Percentiles rank a stretch among this genome's conserved stretches.
phyloP scores from a whole-genome alignment of 805 yeast species.

The Lipomyces chichibuensis region DNA sequence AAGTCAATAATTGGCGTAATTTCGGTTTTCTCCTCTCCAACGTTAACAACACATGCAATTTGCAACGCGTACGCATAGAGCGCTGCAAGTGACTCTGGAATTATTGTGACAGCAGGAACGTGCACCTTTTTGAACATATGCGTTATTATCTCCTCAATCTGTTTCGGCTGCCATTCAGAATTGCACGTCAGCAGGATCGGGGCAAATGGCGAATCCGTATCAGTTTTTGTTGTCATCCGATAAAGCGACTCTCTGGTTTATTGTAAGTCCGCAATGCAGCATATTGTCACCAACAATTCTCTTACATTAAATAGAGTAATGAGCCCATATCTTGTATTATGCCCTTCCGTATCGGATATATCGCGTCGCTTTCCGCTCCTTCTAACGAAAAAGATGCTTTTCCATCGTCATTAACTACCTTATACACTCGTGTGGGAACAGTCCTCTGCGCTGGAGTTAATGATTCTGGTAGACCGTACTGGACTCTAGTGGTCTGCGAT shows the following conservation, averaged over 20 bases:
- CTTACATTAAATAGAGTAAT: conserved; percentile 61
- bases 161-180: conserved; percentile 66
- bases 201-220: conserved; percentile 47
- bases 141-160: conserved; percentile 70
- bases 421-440: conserved; percentile 77
- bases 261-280: conserved; percentile 29
- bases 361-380: conserved; percentile 49
- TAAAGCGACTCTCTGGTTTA: conserved; percentile 48
- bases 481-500: conserved; percentile 70
- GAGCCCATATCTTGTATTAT: conserved; percentile 69
- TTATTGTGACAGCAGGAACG: conserved; percentile 68
- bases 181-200: conserved; percentile 73
- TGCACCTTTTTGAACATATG: conserved; percentile 74
- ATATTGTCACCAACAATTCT: conserved; percentile 31
- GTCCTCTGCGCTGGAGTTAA: conserved; percentile 74
- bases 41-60: conserved; percentile 74
- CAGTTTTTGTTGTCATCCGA: conserved; percentile 48
- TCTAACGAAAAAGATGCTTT: conserved; percentile 47
- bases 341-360: conserved; percentile 69
- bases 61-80: conserved; percentile 68
- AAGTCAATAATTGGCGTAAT: conserved; percentile 79
- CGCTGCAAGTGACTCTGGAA: conserved; percentile 70
- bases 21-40: conserved; percentile 77
- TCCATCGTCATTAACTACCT: conserved; percentile 46
- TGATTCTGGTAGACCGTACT: conserved; percentile 75